Evolutionary conservation across 148 eudicot species (phyloP).

Genomic region (Suaeda aralocaspica): DNA sequence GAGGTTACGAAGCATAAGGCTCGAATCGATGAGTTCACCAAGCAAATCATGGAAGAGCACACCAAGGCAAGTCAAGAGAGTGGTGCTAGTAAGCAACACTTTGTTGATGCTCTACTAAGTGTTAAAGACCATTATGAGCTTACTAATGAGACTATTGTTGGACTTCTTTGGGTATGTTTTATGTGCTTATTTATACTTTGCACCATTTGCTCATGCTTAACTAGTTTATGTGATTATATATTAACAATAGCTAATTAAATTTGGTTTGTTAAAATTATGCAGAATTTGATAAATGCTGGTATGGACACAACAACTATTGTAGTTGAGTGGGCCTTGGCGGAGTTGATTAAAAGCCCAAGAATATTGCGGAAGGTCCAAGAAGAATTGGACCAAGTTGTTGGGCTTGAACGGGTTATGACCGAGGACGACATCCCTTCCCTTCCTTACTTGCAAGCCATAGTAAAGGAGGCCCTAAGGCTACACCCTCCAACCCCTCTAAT

Average conservation of each 20-base stretch:
- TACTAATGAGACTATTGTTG: slow-evolving; percentile 25
- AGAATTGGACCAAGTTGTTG: slow-evolving; percentile 26
- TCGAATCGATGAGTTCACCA: slow-evolving; percentile 9
- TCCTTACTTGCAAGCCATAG: slow-evolving; percentile 32
- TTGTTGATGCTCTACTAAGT: slow-evolving; percentile 26
- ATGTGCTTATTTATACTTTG: no score
- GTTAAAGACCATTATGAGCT: slow-evolving; percentile 27
- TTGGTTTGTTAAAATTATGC: no score
- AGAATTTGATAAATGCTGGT: no score
- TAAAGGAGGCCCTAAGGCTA: slow-evolving; percentile 31
- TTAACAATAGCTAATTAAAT: no score
- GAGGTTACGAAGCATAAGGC: neutral
- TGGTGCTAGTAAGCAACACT: no score
- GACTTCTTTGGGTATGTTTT: slow-evolving; percentile 30
- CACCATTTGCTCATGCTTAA: no score
- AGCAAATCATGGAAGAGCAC: slow-evolving; percentile 2
- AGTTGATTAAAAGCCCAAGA: slow-evolving; percentile 25
- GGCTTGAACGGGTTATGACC: slow-evolving; percentile 18
- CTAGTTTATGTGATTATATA: no score
- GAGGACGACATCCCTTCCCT: slow-evolving; percentile 31
- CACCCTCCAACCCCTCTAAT: slow-evolving; percentile 38
- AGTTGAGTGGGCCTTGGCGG: slow-evolving; percentile 37
- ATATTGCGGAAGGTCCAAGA: slow-evolving; percentile 24
- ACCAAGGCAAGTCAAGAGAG: no score
- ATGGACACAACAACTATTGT: slow-evolving; percentile 29